Percentiles rank a stretch among this genome's conserved stretches.
phyloP scores from a whole-genome alignment of 208 protist species.

The Naegleria fowleri region DNA sequence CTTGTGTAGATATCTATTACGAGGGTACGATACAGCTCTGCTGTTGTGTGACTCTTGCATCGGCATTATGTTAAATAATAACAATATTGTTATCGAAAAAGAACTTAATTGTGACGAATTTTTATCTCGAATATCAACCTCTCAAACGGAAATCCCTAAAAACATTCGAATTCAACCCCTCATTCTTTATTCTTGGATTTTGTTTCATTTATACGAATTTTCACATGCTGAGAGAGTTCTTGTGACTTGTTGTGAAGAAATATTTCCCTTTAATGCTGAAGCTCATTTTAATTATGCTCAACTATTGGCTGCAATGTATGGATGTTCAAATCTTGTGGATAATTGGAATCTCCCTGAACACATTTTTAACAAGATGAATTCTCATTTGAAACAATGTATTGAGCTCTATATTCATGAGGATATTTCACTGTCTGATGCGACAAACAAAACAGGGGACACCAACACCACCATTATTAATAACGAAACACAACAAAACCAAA shows the following conservation, averaged over 20 bases:
- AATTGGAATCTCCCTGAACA: not conserved
- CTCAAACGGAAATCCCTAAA: not conserved
- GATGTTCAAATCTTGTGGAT: too few species aligned
- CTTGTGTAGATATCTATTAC: not conserved
- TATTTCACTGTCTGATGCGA: not conserved
- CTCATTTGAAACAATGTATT: not conserved
- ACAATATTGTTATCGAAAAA: not conserved
- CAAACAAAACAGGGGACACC: not conserved
- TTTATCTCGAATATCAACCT: too few species aligned
- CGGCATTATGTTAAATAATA: not conserved
- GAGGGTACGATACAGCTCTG: not conserved
- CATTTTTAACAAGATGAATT: not conserved
- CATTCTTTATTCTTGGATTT: not conserved
- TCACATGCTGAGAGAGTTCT: not conserved
- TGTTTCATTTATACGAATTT: not conserved
- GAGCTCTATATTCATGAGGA: not conserved
- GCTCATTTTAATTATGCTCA: not conserved
- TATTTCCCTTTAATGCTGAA: not conserved
- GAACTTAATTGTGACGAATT: not conserved
- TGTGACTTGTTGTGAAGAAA: not conserved
- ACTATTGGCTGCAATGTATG: not conserved
- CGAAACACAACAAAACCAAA: too few species aligned
- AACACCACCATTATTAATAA: too few species aligned
- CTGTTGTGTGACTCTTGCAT: not conserved
- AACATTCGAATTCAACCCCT: not conserved